A percentile compares a stretch with the other conserved stretches of the same genome.
Conservation (phyloP, 2,329 filamentous ascomycete genomes). For the Colletotrichum tropicale region DNA sequence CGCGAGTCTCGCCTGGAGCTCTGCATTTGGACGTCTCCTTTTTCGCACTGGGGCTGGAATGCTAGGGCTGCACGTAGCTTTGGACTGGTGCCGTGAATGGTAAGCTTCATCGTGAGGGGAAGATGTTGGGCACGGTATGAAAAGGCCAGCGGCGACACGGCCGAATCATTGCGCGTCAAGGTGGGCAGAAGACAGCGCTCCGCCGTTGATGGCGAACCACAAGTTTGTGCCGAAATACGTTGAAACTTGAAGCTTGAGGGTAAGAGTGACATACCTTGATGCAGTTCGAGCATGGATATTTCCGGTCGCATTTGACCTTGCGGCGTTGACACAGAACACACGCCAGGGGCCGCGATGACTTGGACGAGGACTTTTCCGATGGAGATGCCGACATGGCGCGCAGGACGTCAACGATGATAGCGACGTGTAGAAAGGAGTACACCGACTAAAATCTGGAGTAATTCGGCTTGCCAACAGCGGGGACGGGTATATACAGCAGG, state of each 20-base stretch:
- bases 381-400: constrained; percentile 2
- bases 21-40: constrained; percentile 62
- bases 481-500: neutral
- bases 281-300: constrained; percentile 63
- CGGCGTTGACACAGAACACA: constrained; percentile 65
- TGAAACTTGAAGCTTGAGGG: neutral
- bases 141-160: neutral
- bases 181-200: neutral
- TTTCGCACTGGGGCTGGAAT: constrained; percentile 64
- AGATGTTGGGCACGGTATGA: neutral
- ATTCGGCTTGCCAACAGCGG: neutral
- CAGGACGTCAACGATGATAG: neutral
- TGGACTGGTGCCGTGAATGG: constrained; percentile 14
- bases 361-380: neutral
- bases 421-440: neutral
- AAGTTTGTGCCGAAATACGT: neutral
- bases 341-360: constrained; percentile 23
- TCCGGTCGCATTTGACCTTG: constrained; percentile 67
- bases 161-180: neutral
- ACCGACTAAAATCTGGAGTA: neutral
- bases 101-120: neutral
- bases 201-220: neutral
- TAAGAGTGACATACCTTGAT: constrained; percentile 34
- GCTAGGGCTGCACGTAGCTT: constrained; percentile 56
- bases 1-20: constrained; percentile 63